Base-by-base conservation (phyloP, 1,139 yeast genomes). In the Tardiomyces blankii region DNA sequence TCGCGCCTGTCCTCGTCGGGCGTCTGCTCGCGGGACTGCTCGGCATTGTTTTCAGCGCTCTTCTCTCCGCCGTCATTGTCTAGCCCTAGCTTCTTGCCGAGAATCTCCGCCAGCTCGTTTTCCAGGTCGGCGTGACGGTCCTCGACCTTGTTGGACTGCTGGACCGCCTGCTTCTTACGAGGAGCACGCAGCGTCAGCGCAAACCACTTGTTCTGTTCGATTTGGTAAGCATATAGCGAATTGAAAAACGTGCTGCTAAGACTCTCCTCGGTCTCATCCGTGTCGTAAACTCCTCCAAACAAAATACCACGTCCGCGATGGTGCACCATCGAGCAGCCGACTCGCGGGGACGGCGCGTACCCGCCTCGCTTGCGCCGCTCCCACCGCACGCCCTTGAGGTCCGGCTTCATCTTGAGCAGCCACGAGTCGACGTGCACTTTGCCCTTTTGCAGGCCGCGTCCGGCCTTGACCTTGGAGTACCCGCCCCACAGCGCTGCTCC, bases 201-300 rank as follows among this genome's bases (percentile, higher is more conserved):
- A 58, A 79, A 85, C 98, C 98, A 91, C 61, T 96, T 77, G 63
- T 89, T 89, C 27, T 80, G 74, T 55, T 88, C 96, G 23, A 82
- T 72, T 52, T 89, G 95, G 61, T 86, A 89, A 3, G 93, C 82
- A 58, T 80, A 81, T 45, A 91, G 66, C 51, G 80, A 80, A 60
- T 89, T 88, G 67, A 76, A 91, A 60, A 89, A 91, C 44, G 77
- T 80, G 2, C 96, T 86, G 42, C 84, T 93, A 52, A 91, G 68
- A 45, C 84, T 78, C 62, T 91, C 98, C 63, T 91, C 97, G 33
- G 95, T 89, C 64, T 91, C 98, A 54, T 88, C 96, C 50, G 76
- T 84, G 65, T 91, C 98, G 59, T 77, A 89, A 13, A 91, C 98
- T 52, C 98, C 98, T 39, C 97, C 98, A 67, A 89, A 91, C 61